Evolutionary conservation across 2,329 filamentous ascomycete genomes (phyloP), one percentile per base, ranked within the genome.

Genomic region (Bisporella sp.): DNA sequence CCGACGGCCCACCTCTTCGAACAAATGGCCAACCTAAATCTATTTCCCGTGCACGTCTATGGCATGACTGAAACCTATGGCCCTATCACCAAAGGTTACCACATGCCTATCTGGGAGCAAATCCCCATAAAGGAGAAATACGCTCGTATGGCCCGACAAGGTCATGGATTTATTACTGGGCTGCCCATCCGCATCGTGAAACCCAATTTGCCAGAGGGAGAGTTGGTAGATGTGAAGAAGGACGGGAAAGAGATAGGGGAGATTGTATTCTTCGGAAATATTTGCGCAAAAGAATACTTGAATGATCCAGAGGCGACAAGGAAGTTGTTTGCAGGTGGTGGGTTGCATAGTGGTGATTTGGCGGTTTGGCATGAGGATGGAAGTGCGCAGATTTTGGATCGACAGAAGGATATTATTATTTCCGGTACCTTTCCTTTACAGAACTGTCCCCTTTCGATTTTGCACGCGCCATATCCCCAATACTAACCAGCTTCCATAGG

Each of bases 321-420:
- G 51, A 93, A 92, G 71, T 73, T 99, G 29, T 97, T 95, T 67
- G 83, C 82, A 0, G 93, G 93, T 5, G 91, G 91, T 3, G 89
- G 84, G 21, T 71, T 90, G 61, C 93, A 96, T 69, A 92, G 87
- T 12, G 93, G 93, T 0, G 93, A 99, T 67, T 69, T 99, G 45
- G 93, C 93, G 1, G 91, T 97, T 1, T 91, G 88, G 87, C 89
- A 96, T 70, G 78, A 85, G 0, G 93, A 97, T 65, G 91, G 92
- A 1, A 86, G 88, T 51, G 84, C 90, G 42, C 89, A 97, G 72
- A 96, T 99, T 56, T 73, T 95, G 52, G 93, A 99, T 69, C 79
- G 93, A 21, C 88, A 89, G 11, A 99, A 99, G 73, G 93, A 99
- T 65, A 96, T 99, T 48, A 99, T 99, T 63, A 99, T 99, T 56